Evolutionary conservation across 805 yeast genomes (phyloP).

Genomic region (Yarrowia divulgata): DNA sequence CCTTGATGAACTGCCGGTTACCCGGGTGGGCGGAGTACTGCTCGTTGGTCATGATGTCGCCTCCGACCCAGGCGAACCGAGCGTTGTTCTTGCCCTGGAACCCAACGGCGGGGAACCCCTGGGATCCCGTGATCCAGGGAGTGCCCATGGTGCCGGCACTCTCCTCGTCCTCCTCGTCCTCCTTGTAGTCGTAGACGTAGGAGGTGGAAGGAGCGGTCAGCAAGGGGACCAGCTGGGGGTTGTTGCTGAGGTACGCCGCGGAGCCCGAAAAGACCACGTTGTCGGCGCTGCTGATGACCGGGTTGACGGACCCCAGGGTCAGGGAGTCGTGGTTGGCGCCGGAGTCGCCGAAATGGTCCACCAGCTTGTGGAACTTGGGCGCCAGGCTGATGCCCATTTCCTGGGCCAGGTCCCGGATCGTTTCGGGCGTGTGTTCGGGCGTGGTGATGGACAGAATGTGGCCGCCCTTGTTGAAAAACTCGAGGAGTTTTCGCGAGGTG

Average conservation of each 20-base stretch:
- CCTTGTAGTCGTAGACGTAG: slow-evolving; percentile 59
- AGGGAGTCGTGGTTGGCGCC: slow-evolving; percentile 46
- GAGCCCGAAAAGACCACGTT: slow-evolving; percentile 57
- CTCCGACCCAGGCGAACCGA: slow-evolving; percentile 83
- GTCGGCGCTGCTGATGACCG: slow-evolving; percentile 39
- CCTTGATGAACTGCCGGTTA: slow-evolving; percentile 55
- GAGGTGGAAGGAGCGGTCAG: slow-evolving; percentile 71
- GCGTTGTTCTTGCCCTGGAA: slow-evolving; percentile 83
- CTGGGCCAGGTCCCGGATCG: slow-evolving; percentile 69
- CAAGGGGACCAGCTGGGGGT: slow-evolving; percentile 73
- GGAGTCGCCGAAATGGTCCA: slow-evolving; percentile 66
- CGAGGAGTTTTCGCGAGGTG: slow-evolving; percentile 59
- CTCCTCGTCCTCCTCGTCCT: slow-evolving; percentile 54
- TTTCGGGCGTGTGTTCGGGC: slow-evolving; percentile 62
- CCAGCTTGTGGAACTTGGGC: slow-evolving; percentile 69
- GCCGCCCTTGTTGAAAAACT: slow-evolving; percentile 73
- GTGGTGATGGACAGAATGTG: slow-evolving; percentile 70
- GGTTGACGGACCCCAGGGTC: slow-evolving; percentile 42
- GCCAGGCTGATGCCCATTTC: slow-evolving; percentile 86
- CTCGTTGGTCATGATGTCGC: slow-evolving; percentile 60
- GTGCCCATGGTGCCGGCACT: slow-evolving; percentile 40
- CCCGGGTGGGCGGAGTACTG: slow-evolving; percentile 46
- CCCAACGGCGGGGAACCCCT: slow-evolving; percentile 76
- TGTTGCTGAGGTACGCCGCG: slow-evolving; percentile 74
- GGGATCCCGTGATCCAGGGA: slow-evolving; percentile 82